phyloP scores from a whole-genome alignment of 352 stramenopile genomes.

The Phytophthora aleatoria region DNA sequence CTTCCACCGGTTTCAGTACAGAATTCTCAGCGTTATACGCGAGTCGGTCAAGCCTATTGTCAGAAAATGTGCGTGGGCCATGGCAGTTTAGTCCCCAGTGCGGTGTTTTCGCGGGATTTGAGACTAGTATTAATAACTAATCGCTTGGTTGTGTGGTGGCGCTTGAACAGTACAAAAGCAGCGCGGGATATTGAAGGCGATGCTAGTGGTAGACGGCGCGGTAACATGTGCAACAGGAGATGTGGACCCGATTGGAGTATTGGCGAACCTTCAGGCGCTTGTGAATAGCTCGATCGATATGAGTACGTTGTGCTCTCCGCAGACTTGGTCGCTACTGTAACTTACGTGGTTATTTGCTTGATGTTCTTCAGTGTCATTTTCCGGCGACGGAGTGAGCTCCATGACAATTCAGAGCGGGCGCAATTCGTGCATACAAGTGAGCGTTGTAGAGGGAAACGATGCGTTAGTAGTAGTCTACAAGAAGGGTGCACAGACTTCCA shows the following conservation, averaged over 20 bases:
- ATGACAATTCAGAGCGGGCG: slow-evolving; percentile 89
- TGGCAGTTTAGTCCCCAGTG: neutral
- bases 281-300: slow-evolving; percentile 87
- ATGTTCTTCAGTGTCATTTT: slow-evolving; percentile 73
- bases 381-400: slow-evolving; percentile 74
- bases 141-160: neutral
- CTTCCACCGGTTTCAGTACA: slow-evolving; percentile 91
- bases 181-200: slow-evolving; percentile 86
- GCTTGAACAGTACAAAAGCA: slow-evolving; percentile 79
- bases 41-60: slow-evolving; percentile 87
- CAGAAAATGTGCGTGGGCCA: slow-evolving; percentile 62
- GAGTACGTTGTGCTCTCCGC: slow-evolving; percentile 51
- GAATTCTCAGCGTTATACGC: slow-evolving; percentile 81
- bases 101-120: neutral
- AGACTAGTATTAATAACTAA: slow-evolving; percentile 5
- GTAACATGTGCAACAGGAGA: slow-evolving; percentile 85
- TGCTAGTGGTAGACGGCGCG: slow-evolving; percentile 87
- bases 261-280: slow-evolving; percentile 90
- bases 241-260: slow-evolving; percentile 90
- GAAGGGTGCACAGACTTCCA: slow-evolving; percentile 65
- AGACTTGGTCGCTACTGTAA: neutral
- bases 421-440: slow-evolving; percentile 89
- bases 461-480: slow-evolving; percentile 89
- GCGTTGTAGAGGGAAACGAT: slow-evolving; percentile 76
- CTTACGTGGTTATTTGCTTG: slow-evolving; percentile 9